Evolutionary conservation across 306 rosid genomes (phyloP).

Genomic region (Hippophae tibetana): DNA sequence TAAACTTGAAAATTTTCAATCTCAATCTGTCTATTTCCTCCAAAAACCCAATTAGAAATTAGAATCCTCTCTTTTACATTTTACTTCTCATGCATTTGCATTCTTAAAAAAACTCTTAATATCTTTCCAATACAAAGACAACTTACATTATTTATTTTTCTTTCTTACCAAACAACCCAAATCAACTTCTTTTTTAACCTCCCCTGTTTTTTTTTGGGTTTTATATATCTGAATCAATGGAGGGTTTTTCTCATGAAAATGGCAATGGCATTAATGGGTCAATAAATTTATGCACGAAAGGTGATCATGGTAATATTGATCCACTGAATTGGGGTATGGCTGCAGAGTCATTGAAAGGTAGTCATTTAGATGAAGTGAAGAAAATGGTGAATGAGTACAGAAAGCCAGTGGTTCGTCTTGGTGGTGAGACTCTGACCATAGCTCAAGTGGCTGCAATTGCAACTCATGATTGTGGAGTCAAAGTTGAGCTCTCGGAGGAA

Average conservation of each 20-base stretch:
- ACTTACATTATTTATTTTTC: no score
- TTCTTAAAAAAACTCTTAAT: no score
- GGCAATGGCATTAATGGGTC: slow-evolving; percentile 7
- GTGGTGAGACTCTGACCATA: slow-evolving; percentile 50
- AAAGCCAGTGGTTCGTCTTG: slow-evolving; percentile 41
- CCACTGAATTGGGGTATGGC: slow-evolving; percentile 66
- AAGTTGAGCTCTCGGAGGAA: slow-evolving; percentile 50
- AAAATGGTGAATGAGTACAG: slow-evolving; percentile 67
- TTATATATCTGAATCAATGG: background rate
- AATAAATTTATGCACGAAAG: slow-evolving; percentile 19
- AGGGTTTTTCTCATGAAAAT: slow-evolving; percentile 11
- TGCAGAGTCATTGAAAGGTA: slow-evolving; percentile 52
- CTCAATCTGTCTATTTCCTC: no score
- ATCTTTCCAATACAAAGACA: no score
- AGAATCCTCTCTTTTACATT: background rate
- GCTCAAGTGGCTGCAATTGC: slow-evolving; percentile 74
- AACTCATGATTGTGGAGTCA: background rate
- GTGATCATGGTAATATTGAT: background rate
- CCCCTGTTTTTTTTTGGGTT: background rate
- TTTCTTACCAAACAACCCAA: no score
- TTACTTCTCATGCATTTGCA: background rate
- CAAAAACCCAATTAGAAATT: background rate
- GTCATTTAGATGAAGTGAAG: slow-evolving; percentile 72
- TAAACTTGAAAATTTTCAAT: background rate
- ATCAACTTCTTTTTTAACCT: background rate